Conservation (phyloP, 768 basidiomycete genomes). For the Boletus vermiculosoides region DNA sequence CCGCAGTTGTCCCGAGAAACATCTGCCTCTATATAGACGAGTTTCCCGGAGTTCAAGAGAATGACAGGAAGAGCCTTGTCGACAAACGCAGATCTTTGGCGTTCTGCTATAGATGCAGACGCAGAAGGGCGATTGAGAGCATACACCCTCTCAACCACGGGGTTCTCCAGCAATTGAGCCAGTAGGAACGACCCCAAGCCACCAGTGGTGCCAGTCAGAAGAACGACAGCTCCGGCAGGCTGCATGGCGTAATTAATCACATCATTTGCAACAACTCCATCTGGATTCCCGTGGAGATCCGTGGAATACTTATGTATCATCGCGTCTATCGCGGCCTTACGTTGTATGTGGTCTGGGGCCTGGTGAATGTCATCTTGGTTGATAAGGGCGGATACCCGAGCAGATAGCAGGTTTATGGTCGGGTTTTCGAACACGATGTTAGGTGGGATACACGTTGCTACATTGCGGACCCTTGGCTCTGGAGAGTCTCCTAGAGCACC, state of each 20-base stretch:
- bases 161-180: constrained; percentile 27
- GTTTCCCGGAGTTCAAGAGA: constrained; percentile 31
- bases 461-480: constrained; percentile 19
- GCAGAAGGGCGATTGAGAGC: constrained; percentile 32
- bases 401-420: constrained; percentile 16
- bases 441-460: constrained; percentile 23
- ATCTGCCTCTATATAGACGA: constrained; percentile 42
- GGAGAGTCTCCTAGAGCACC: constrained; percentile 27
- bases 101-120: constrained; percentile 13
- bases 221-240: neutral
- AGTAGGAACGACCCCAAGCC: constrained; percentile 41
- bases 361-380: neutral
- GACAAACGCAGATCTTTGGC: constrained; percentile 36
- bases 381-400: neutral
- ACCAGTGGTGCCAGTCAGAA: constrained; percentile 45
- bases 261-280: neutral
- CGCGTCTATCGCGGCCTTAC: constrained; percentile 15
- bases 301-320: constrained; percentile 41
- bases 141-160: constrained; percentile 32
- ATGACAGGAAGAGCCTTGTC: constrained; percentile 36
- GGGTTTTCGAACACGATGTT: constrained; percentile 40
- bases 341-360: neutral
- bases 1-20: constrained; percentile 31
- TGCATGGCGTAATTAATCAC: no score
- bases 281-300: neutral